These are phyloP conservation scores for Claviceps capensis DNA, from an alignment of 2,329 filamentous ascomycete species.

Conservation along the genomic window DNA sequence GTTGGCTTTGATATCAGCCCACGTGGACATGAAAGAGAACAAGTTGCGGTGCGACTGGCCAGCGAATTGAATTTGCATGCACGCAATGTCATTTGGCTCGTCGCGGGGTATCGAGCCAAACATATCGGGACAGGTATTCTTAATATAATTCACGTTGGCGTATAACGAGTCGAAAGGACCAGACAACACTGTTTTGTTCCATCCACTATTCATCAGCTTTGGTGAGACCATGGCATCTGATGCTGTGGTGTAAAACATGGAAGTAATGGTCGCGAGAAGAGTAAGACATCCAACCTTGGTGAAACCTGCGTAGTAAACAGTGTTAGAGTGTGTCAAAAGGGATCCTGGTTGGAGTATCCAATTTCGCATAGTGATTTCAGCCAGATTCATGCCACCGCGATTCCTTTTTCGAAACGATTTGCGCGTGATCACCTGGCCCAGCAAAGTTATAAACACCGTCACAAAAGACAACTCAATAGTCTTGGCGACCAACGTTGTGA, in stretches of 20 bases:
- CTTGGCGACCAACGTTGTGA: slow-evolving; percentile 61
- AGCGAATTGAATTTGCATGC: slow-evolving; percentile 54
- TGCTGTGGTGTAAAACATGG: slow-evolving; percentile 64
- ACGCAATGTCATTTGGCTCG: slow-evolving; percentile 33
- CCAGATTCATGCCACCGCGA: slow-evolving; percentile 56
- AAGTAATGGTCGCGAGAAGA: slow-evolving; percentile 46
- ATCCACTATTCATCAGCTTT: slow-evolving; percentile 46
- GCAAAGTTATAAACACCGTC: slow-evolving; percentile 59
- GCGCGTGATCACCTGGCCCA: slow-evolving; percentile 63
- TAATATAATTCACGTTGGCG: slow-evolving; percentile 46
- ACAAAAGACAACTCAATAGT: slow-evolving; percentile 67
- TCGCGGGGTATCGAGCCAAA: slow-evolving; percentile 30
- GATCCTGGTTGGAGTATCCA: slow-evolving; percentile 65
- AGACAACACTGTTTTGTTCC: slow-evolving; percentile 13
- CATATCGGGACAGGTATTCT: slow-evolving; percentile 45
- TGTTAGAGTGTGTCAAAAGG: slow-evolving; percentile 54
- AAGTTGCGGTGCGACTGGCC: slow-evolving; percentile 61
- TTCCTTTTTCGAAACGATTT: slow-evolving; percentile 48
- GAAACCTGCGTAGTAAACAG: slow-evolving; percentile 46
- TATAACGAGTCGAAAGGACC: slow-evolving; percentile 49
- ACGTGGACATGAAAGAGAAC: slow-evolving; percentile 42
- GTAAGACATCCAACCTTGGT: slow-evolving; percentile 52
- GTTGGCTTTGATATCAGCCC: slow-evolving; percentile 33
- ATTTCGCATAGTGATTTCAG: slow-evolving; percentile 64
- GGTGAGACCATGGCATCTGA: slow-evolving; percentile 64